Evolutionary conservation across 2,329 filamentous ascomycete species (phyloP), one percentile per base, ranked within the genome.

Genomic region (Aspergillus versicolor): DNA sequence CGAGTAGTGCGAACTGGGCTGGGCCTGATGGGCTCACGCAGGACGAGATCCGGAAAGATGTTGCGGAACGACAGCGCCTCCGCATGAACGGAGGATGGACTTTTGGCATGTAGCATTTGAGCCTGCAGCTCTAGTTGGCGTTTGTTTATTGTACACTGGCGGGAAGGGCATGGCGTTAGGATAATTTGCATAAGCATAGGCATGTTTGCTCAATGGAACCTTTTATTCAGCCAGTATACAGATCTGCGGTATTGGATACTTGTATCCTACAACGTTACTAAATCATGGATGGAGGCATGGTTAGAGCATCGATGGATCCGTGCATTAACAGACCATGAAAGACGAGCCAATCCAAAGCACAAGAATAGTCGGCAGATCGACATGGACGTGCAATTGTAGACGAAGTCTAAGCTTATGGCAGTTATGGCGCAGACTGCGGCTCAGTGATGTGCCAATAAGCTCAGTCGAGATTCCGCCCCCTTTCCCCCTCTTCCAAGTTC

Each of bases 1-100:
- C 93, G 5, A 96, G 91, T 65, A 96, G 91, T 75, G 95, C 95
- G 37, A 95, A 96, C 77, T 99, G 94, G 94, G 88, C 84, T 68
- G 75, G 90, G 54, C 81, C 88, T 3, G 95, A 99, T 73, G 81
- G 83, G 44, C 80, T 99, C 65, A 97, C 92, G 0, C 88, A 92
- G 63, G 92, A 95, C 58, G 92, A 97, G 69, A 90, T 95, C 67
- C 80, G 84, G 53, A 89, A 85, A 70, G 92, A 97, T 76, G 77
- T 89, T 65, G 88, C 89, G 59, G 89, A 89, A 56, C 83, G 92
- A 60, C 90, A 95, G 73, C 85, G 87, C 69, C 81, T 97, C 70
- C 84, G 89, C 51, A 82, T 88, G 60, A 90, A 96, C 64, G 92
- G 92, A 4, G 91, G 90, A 1, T 97, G 92, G 92, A 87, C 84